These are phyloP conservation scores for Geotrichum fermentans DNA, from an alignment of 1,139 yeast genomes.

Conservation along the genomic window DNA sequence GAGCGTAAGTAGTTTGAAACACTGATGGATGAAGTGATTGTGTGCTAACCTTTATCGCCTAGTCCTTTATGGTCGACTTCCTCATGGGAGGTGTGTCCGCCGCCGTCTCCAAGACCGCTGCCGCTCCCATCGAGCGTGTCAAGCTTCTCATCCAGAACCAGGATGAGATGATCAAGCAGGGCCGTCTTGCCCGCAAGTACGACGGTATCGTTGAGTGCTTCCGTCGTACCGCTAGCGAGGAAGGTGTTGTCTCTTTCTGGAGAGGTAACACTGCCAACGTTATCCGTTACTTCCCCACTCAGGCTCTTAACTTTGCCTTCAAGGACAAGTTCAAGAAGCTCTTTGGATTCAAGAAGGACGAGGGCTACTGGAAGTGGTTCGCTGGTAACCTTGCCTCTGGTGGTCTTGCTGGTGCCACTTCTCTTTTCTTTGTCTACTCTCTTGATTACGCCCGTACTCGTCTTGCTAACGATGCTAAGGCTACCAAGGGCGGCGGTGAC, in stretches of 20 bases:
- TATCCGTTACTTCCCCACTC: constrained; percentile 81
- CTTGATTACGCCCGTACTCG: constrained; percentile 81
- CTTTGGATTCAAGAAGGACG: constrained; percentile 69
- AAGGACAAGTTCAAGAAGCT: constrained; percentile 75
- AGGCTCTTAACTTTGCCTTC: constrained; percentile 81
- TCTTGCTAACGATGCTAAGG: constrained; percentile 78
- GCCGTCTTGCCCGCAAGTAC: constrained; percentile 63
- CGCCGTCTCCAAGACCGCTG: constrained; percentile 80
- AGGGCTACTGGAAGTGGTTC: constrained; percentile 64
- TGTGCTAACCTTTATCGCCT: background rate
- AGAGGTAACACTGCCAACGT: constrained; percentile 85
- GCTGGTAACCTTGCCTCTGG: constrained; percentile 80
- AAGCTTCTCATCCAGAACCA: constrained; percentile 78
- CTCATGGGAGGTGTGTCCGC: constrained; percentile 83
- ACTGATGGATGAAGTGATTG: too few species aligned
- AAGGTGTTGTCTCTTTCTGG: constrained; percentile 72
- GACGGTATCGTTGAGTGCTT: constrained; percentile 67
- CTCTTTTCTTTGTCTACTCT: constrained; percentile 70
- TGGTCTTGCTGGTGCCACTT: constrained; percentile 79
- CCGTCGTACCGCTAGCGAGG: constrained; percentile 67
- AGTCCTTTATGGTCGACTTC: constrained; percentile 51
- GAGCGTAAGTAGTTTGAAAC: constrained; percentile 5
- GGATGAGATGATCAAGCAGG: constrained; percentile 80
- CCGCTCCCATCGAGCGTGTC: constrained; percentile 82
- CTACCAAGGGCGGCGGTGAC: constrained; percentile 56